Evolutionary conservation across 208 protist genomes (phyloP), one percentile per base, ranked within the genome.

Genomic region (Endotrypanum monterogeii): DNA sequence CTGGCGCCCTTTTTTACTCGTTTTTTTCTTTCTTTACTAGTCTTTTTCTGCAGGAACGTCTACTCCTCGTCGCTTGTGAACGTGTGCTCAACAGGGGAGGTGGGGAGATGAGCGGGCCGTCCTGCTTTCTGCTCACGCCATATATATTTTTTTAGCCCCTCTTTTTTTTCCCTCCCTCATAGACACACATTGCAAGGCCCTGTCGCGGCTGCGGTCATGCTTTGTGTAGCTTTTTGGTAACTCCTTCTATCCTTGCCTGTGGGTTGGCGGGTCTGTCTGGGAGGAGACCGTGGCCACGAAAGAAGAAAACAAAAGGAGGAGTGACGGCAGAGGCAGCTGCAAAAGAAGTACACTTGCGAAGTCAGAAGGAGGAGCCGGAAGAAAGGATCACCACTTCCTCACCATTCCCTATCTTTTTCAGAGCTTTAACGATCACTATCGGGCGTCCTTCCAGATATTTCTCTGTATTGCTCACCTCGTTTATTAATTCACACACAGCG

Each of bases 51-150:
- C 71, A 52, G 60, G 48, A 68, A 44, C 25, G 16, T 20, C 35
- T 41, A 79, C 69, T 75, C 62, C 37, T 61, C 52, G 57, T 55
- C 51, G 41, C 18, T 28, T 18, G 46, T 54, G 50, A 14, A 11
- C 32, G 23, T 18, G 20, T 52, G 39, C 5, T 32, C n/a, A n/a
- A n/a, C n/a, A n/a, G n/a, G n/a, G n/a, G n/a, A n/a, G 44, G 9
- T 23, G 44, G 37, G 28, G 41, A 51, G 62, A 41, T 32, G 20
- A n/a, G 58, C 37, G 39, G 44, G 18, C 41, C 44, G 6, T 48
- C 62, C 37, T 35, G 11, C 20, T 44, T 25, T 18, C 61, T 32
- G 7, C 58, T 28, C 39, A 32, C n/a, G 4, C 18, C 41, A 44
- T 48, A 67, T 25, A 11, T 51, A 35, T 67, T 28, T 14, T 7